A percentile compares a stretch with the other conserved stretches of the same genome.
phyloP scores from a whole-genome alignment of 2,329 filamentous ascomycete genomes.

The Penicillium corylophilum region DNA sequence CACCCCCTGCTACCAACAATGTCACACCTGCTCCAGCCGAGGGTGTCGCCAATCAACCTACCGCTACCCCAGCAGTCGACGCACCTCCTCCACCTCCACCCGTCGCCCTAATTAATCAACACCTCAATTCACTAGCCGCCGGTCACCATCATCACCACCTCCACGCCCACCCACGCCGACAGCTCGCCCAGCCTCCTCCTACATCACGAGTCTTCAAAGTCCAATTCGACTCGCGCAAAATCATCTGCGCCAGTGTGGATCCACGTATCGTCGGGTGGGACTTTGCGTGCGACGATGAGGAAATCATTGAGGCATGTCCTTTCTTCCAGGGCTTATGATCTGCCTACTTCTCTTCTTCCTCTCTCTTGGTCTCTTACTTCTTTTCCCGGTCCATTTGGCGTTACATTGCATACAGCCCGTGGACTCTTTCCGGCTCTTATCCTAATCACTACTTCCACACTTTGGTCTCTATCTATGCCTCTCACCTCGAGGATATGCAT shows the following conservation, averaged over 20 bases:
- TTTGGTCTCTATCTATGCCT: background rate
- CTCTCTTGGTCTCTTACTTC: background rate
- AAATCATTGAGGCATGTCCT: conserved; percentile 72
- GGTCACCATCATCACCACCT: conserved; percentile 18
- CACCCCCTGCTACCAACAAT: conserved; percentile 1
- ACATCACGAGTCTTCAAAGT: conserved; percentile 83
- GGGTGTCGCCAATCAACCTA: conserved; percentile 1
- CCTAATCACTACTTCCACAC: background rate
- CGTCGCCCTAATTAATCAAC: background rate
- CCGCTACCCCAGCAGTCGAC: background rate
- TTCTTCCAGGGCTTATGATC: conserved; percentile 64
- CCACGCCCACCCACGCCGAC: conserved; percentile 20
- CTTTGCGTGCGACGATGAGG: conserved; percentile 82
- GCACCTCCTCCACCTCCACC: background rate
- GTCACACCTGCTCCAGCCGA: conserved; percentile 4
- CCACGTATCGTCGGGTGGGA: conserved; percentile 95
- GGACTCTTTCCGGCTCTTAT: background rate
- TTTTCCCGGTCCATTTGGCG: background rate
- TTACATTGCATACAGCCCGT: background rate
- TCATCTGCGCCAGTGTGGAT: conserved; percentile 92
- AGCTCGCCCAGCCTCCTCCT: conserved; percentile 24
- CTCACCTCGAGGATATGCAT: background rate
- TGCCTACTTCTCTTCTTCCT: background rate
- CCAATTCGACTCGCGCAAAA: conserved; percentile 89
- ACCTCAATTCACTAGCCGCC: conserved; percentile 1